Evolutionary conservation across 2,329 filamentous ascomycete genomes (phyloP).

Genomic region (Coniochaeta prunicola): DNA sequence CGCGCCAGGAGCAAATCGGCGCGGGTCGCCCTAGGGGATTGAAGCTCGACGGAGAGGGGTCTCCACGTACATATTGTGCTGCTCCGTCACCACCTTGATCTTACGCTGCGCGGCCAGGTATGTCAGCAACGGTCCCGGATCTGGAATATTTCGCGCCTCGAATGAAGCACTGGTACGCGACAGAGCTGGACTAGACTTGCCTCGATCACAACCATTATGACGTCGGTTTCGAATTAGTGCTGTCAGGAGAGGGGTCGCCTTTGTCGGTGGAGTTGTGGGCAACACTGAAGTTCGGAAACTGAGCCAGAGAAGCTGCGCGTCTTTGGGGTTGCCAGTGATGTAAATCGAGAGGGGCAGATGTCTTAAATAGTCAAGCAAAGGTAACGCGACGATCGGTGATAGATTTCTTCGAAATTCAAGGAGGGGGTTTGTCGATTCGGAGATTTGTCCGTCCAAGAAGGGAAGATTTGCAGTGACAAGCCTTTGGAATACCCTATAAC

Average conservation of each 20-base stretch:
- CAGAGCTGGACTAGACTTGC: conserved; percentile 12
- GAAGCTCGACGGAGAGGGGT: background rate
- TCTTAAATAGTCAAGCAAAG: background rate
- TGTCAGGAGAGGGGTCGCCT: background rate
- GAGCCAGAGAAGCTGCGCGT: too few species aligned
- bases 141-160: background rate
- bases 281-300: background rate
- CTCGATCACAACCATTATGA: conserved; percentile 28
- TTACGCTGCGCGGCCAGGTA: conserved; percentile 56
- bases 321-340: too few species aligned
- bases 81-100: conserved; percentile 89
- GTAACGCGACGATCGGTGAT: background rate
- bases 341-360: background rate
- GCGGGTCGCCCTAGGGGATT: background rate
- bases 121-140: conserved; percentile 22
- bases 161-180: background rate
- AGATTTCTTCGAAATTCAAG: background rate
- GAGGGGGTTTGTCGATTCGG: background rate
- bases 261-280: background rate
- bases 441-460: background rate
- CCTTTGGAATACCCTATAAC: too few species aligned
- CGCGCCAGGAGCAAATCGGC: background rate
- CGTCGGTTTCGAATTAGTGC: background rate
- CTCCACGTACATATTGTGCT: conserved; percentile 66
- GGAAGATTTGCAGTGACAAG: too few species aligned